Base-by-base conservation (phyloP, 805 yeast genomes). In the Clavispora vitiphila region DNA sequence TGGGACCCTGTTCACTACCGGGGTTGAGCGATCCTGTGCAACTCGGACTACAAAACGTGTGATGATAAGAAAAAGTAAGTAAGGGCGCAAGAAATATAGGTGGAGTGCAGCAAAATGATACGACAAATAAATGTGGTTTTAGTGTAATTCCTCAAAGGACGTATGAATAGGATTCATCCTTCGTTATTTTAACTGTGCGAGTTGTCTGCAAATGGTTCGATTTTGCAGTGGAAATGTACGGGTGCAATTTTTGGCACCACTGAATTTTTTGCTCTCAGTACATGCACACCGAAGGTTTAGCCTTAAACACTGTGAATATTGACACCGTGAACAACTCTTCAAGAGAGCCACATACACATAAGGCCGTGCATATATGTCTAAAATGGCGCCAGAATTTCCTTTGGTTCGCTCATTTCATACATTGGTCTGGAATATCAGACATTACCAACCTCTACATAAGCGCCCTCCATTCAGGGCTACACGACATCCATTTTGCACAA, bases 401-500 rank as follows among this genome's bases (percentile, higher is more conserved):
- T 39, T 47, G 26, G 31, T 44, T 25, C 44, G 48, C 21, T 35
- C 45, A 5, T 30, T 35, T 26, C 37, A 38, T 24, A 43, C 46
- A 22, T 43, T 50, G 24, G 37, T 43, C 23, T 50, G 47, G 50
- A 50, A 48, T 32, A 31, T 50, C 34, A 38, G 32, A 37, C 54
- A 50, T 21, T 43, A 39, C 35, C 43, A 39, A 35, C 52, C 46
- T 3, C 36, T 42, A 8, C 20, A 27, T 4, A 34, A 22, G 37
- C 39, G 50, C 11, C 52, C 54, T 8, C 38, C 50, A 8, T 46
- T 50, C 30, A 39, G 25, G 35, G 48, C 54, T 8, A 35, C 46
- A 14, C 42, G 50, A 8, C 54, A 48, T 29, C 47, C 54, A 5
- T 50, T 50, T 11, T 48, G 49, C 41, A 48, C 54, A 11, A 50